phyloP scores from a whole-genome alignment of 108 stramenopile genomes.

The Pseudonitzschia pungens region DNA sequence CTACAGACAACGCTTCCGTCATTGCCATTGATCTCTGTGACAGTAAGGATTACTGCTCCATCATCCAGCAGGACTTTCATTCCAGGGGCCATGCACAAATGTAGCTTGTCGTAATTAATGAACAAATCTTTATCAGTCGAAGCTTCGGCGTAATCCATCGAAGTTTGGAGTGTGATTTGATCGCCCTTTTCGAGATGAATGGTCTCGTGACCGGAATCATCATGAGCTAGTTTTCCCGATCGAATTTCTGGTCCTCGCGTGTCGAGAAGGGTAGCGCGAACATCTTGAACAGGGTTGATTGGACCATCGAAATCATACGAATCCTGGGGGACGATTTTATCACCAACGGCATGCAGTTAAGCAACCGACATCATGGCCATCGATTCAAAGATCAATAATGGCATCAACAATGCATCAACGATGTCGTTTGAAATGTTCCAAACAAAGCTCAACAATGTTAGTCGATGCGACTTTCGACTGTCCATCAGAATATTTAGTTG shows the following conservation, averaged over 20 bases:
- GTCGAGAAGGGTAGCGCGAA: constrained; percentile 84
- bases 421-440: not conserved
- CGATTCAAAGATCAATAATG: not conserved
- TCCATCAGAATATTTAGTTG: not conserved
- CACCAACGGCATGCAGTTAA: not conserved
- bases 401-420: too few relatives aligned
- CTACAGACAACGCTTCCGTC: constrained; percentile 61
- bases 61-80: constrained; percentile 95
- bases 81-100: constrained; percentile 67
- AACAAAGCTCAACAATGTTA: not conserved
- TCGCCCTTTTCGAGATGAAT: constrained; percentile 57
- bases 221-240: constrained; percentile 79
- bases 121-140: constrained; percentile 73
- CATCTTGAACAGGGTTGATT: constrained; percentile 43
- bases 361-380: not conserved
- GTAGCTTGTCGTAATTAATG: constrained; percentile 73
- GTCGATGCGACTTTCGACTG: not conserved
- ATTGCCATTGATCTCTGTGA: constrained; percentile 57
- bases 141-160: constrained; percentile 45
- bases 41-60: constrained; percentile 89
- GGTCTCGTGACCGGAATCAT: constrained; percentile 74
- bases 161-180: constrained; percentile 65
- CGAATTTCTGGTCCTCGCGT: constrained; percentile 96
- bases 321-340: constrained; percentile 19
- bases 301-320: constrained; percentile 20